A percentile compares a stretch with the other conserved stretches of the same genome.
Evolutionary conservation across 202 grass and related monocot genomes (phyloP).

Genomic region (Eragrostis tef): DNA sequence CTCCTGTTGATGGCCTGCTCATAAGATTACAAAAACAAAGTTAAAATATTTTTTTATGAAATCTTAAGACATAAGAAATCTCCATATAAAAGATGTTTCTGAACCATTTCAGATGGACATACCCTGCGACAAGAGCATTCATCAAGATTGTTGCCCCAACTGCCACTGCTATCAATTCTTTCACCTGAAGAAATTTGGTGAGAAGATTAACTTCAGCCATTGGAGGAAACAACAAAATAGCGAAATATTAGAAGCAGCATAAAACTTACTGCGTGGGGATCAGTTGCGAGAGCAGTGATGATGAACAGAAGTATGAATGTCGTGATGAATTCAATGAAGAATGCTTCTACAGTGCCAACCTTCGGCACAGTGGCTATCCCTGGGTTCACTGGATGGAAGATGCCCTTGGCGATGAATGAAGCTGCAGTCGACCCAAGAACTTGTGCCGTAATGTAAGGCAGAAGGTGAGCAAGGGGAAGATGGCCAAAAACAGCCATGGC

Average conservation of each 20-base stretch:
- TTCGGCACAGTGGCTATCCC: constrained; percentile 46
- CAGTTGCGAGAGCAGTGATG: constrained; percentile 43
- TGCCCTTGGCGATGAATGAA: constrained; percentile 44
- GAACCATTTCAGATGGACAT: background rate
- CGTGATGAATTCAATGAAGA: constrained; percentile 64
- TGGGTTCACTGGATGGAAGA: constrained; percentile 44
- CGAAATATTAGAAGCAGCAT: background rate
- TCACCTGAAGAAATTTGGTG: constrained; percentile 7
- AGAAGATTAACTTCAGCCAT: background rate
- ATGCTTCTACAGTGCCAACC: constrained; percentile 43
- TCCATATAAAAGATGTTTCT: background rate
- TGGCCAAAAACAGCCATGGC: constrained; percentile 53
- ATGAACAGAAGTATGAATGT: constrained; percentile 60
- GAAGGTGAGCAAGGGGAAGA: constrained; percentile 46
- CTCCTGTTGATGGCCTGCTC: constrained; percentile 58
- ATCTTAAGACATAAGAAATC: background rate
- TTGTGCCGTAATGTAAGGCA: constrained; percentile 47
- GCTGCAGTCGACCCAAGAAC: constrained; percentile 46
- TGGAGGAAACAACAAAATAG: background rate
- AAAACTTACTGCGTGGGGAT: constrained; percentile 42
- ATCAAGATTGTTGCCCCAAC: constrained; percentile 40
- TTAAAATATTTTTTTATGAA: background rate
- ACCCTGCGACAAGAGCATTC: constrained; percentile 41
- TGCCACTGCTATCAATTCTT: constrained; percentile 46
- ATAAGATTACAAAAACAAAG: background rate